Evolutionary conservation across 305 asterid species (phyloP).

Genomic region (Fraxinus paxiana): DNA sequence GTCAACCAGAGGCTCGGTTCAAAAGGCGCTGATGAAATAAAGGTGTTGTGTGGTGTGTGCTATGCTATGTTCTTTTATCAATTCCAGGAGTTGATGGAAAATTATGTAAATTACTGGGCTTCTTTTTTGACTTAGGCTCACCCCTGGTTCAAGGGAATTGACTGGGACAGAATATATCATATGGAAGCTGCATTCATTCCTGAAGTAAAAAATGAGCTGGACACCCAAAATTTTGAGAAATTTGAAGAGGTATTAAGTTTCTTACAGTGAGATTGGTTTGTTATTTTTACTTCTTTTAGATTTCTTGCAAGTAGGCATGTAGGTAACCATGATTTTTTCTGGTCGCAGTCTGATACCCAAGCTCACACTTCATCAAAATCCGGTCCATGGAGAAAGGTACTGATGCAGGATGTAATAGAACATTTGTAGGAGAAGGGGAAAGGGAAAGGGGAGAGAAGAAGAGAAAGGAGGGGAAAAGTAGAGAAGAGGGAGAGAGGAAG

Average conservation of each 20-base stretch:
- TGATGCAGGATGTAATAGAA: no score
- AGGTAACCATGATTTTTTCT: conserved; percentile 26
- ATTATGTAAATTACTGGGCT: conserved; percentile 27
- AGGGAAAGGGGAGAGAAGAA: no score
- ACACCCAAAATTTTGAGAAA: conserved; percentile 93
- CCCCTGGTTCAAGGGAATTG: conserved; percentile 77
- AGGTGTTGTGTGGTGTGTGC: conserved; percentile 69
- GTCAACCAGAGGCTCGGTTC: conserved; percentile 92
- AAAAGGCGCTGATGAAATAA: conserved; percentile 84
- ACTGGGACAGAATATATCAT: conserved; percentile 83
- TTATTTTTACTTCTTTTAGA: neutral
- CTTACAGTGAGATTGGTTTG: neutral
- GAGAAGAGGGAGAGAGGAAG: no score
- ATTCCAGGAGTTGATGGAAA: conserved; percentile 28
- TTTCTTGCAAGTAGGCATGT: conserved; percentile 8
- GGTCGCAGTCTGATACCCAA: conserved; percentile 64
- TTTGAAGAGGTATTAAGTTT: conserved; percentile 69
- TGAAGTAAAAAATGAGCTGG: conserved; percentile 89
- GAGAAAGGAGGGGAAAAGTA: no score
- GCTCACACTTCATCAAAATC: conserved; percentile 60
- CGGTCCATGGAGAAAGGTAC: conserved; percentile 96
- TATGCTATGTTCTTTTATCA: conserved; percentile 33
- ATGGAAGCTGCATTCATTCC: conserved; percentile 96
- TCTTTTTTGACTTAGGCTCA: conserved; percentile 51
- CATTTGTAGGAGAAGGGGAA: no score